Base-by-base conservation (phyloP, 306 rosid species). In the Trifolium pratense region DNA sequence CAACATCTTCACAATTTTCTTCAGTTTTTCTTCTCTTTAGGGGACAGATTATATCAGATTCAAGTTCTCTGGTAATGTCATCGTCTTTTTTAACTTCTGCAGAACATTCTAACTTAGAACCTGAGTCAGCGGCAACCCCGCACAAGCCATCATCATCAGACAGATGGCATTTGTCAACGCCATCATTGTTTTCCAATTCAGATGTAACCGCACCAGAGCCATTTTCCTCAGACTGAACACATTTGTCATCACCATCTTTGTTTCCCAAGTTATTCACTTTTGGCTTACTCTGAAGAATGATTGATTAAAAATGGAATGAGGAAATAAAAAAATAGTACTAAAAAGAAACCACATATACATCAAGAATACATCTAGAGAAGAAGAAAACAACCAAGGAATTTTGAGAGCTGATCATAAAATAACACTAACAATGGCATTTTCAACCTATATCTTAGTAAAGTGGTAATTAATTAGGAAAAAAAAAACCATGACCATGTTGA, bases 21-120 rank as follows among this genome's bases (percentile, higher is more conserved):
- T 49, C 83, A 70, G 83, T 80, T 87, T 86, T 93, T 64, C 86
- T 79, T 77, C 85, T 91, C 86, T 93, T 93, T 20, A 60, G 79
- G 5, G 91, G 90, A 66, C 83, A 85, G 65, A 66, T 74, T 71
- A 67, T 86, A 81, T 81, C 83, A 71, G 82, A 68, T 63, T 78
- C 81, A 74, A 49, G 11, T 66, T 76, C 81, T 58, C 40, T 87
- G 63, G 79, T 83, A 58, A 39, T 21, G 37, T 59, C 83, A 20
- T 59, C 76, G 57, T 79, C 88, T 60, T 82, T 84, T 71, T 70
- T 13, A 4, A 55, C 74, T 76, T 81, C 85, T n/a, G 75, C 70
- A 56, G 83, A 53, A 57, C 72, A 48, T 48, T 93, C 97, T 68
- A 87, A 61, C 62, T 85, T 78, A 7, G 80, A 32, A 70, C 77